phyloP scores from a whole-genome alignment of 2,329 filamentous ascomycete species.

The Colletotrichum tamarilloi region DNA sequence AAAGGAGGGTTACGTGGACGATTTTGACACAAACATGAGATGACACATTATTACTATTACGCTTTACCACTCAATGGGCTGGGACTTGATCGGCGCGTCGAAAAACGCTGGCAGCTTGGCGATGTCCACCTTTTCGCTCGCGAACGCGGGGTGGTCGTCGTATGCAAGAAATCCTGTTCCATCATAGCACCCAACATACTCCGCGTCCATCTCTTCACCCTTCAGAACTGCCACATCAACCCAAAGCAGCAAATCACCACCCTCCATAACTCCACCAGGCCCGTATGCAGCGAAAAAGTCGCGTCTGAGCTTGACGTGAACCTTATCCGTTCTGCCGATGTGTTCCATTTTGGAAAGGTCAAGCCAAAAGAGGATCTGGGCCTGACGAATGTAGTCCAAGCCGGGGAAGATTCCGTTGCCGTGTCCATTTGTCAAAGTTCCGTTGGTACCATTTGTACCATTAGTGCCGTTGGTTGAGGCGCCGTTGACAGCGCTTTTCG shows the following conservation, averaged over 20 bases:
- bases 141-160: constrained; percentile 17
- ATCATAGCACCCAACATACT: constrained; percentile 32
- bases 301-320: constrained; percentile 29
- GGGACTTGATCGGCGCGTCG: constrained; percentile 15
- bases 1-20: not conserved
- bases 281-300: constrained; percentile 29
- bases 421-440: constrained; percentile 12
- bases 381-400: constrained; percentile 31
- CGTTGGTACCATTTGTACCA: constrained; percentile 11
- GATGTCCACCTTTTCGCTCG: constrained; percentile 4
- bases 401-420: constrained; percentile 23
- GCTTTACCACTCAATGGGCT: constrained; percentile 27
- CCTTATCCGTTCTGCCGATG: constrained; percentile 26
- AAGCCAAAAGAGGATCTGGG: constrained; percentile 28
- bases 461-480: constrained; percentile 9
- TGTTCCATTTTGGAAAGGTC: constrained; percentile 33
- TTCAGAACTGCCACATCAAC: constrained; percentile 28
- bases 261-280: constrained; percentile 28
- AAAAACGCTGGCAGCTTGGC: constrained; percentile 21
- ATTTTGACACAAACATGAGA: not conserved
- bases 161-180: constrained; percentile 29
- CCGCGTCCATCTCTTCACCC: constrained; percentile 30
- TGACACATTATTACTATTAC: not conserved
- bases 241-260: constrained; percentile 29
- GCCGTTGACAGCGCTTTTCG: constrained; percentile 14